A percentile compares a stretch with the other conserved stretches of the same genome.
These are phyloP conservation scores for Bolboschoenus planiculmis DNA, from an alignment of 176 grass and related monocot genomes.

Conservation along the genomic window DNA sequence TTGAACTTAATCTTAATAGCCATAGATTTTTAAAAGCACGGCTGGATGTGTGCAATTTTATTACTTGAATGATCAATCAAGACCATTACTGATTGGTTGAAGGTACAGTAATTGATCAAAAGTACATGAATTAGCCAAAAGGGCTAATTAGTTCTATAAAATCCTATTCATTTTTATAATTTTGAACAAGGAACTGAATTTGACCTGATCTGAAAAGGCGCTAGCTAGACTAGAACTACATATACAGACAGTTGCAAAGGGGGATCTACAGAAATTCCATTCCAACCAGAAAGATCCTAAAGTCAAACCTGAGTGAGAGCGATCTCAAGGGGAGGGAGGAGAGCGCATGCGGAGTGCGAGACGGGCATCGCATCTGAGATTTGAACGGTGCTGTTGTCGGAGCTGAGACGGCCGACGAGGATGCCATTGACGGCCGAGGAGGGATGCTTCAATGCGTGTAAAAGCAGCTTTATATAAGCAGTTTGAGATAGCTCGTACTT, in stretches of 20 bases:
- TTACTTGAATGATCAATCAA: not conserved
- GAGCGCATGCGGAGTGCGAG: conserved; percentile 62
- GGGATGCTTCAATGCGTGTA: conserved; percentile 87
- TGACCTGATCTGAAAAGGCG: not conserved
- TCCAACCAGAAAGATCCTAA: not conserved
- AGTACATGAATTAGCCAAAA: not conserved
- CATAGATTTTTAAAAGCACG: not conserved
- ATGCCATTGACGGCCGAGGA: conserved; percentile 77
- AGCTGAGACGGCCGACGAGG: conserved; percentile 58
- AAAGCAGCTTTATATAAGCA: conserved; percentile 79
- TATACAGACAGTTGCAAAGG: not conserved
- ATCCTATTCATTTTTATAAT: not conserved
- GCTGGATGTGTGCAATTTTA: not conserved
- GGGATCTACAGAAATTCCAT: not conserved
- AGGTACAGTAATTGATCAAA: not conserved
- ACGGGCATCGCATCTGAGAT: conserved; percentile 69
- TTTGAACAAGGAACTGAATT: not conserved
- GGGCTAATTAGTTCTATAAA: not conserved
- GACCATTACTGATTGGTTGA: not conserved
- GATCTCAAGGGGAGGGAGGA: conserved; percentile 91
- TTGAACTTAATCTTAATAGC: not conserved
- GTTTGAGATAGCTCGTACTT: conserved; percentile 76
- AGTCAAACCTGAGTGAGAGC: conserved; percentile 54
- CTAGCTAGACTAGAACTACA: not conserved
- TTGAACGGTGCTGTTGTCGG: conserved; percentile 39